Base-by-base conservation (phyloP, 2,329 filamentous ascomycete species). In the Graphiopsis chlorocephala region DNA sequence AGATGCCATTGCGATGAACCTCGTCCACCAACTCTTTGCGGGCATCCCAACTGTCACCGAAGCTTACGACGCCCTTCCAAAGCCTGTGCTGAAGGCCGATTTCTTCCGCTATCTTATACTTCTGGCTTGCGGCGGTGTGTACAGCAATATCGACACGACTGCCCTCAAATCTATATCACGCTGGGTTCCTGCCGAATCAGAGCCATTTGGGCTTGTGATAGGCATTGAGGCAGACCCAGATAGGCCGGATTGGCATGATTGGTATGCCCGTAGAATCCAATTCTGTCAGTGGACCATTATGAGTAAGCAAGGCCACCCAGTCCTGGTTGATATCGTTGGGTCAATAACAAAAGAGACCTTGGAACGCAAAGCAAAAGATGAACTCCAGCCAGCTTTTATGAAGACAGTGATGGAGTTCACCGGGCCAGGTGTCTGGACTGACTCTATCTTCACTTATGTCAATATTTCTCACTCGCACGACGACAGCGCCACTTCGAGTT, bases 201-300 rank as follows among this genome's bases (percentile, higher is more conserved):
- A 89, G 67, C 86, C 88, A 1, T 85, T 97, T 70, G 95, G 95
- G 10, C 83, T 98, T 68, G 89, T 98, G 47, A 84, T 98, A 73
- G 95, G 95, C 65, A 97, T 98, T 69, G 95, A 98, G 80, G 95
- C 95, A 3, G 95, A 99, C 75, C 93, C 95, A 0, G 93, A 98
- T 77, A 87, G 95, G 55, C 85, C 86, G 5, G 95, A 99, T 77
- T 99, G 95, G 95, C 85, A 87, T 35, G 83, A 97, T 1, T 98
- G 94, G 94, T 98, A 98, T 81, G 95, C 92, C 68, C 90, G 95
- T 65, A 87, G 94, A 68, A 93, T 99, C 67, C 95, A 98, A 76
- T 98, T 99, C 78, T 98, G 95, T 80, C 95, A 99, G 78, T 98
- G 95, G 95, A 99, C 95, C 1, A 97, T 99, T 68, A 94, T 97